Conservation (phyloP, 257 asterid genomes). For the Solanum appendiculatum region DNA sequence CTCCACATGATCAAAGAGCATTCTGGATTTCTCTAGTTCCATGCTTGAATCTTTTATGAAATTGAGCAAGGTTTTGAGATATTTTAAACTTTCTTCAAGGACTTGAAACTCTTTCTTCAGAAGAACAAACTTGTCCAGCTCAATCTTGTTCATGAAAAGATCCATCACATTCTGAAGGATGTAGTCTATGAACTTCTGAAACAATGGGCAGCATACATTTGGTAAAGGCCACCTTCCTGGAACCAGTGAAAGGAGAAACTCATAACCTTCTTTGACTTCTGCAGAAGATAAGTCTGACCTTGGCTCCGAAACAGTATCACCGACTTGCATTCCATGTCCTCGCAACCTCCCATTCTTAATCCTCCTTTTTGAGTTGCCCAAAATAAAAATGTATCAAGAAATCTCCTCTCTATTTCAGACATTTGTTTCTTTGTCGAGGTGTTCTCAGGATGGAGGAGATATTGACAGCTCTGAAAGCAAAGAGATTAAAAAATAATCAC, state of each 20-base stretch:
- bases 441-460: background rate
- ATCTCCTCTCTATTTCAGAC: background rate
- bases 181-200: background rate
- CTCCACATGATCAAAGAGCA: background rate
- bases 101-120: background rate
- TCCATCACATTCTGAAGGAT: background rate
- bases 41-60: background rate
- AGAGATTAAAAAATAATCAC: background rate
- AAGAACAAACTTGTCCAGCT: background rate
- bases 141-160: background rate
- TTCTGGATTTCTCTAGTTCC: background rate
- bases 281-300: background rate
- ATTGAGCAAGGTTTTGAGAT: background rate
- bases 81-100: background rate
- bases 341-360: background rate
- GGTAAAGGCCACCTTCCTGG: background rate
- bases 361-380: background rate
- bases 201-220: background rate
- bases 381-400: background rate
- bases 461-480: background rate
- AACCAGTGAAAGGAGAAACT: background rate
- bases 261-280: background rate
- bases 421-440: background rate
- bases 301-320: background rate
- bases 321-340: background rate